A percentile compares a stretch with the other conserved stretches of the same genome.
Evolutionary conservation across 805 yeast species (phyloP).

Genomic region (Starmerella bombi): DNA sequence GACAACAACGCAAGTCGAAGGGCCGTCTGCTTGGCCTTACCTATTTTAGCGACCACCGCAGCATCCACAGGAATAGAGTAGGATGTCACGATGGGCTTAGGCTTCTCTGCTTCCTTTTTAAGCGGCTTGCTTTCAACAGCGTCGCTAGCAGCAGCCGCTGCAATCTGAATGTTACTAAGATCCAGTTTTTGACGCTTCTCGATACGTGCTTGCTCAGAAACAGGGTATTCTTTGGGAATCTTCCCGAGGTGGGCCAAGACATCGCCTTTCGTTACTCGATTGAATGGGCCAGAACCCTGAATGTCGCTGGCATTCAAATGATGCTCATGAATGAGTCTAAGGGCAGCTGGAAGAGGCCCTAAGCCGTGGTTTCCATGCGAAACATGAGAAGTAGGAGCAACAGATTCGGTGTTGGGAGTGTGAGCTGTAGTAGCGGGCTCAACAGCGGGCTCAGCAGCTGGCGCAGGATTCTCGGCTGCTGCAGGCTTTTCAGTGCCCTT

Average conservation of each 20-base stretch:
- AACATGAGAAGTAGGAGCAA: slow-evolving; percentile 12
- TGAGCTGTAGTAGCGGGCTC: slow-evolving; percentile 13
- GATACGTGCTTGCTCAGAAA: slow-evolving; percentile 43
- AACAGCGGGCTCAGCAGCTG: slow-evolving; percentile 13
- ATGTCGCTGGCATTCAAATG: slow-evolving; percentile 53
- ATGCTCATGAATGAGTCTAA: slow-evolving; percentile 58
- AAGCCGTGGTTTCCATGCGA: slow-evolving; percentile 42
- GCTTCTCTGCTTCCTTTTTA: slow-evolving; percentile 17
- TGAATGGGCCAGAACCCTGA: slow-evolving; percentile 77
- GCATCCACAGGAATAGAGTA: slow-evolving; percentile 18
- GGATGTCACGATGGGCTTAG: slow-evolving; percentile 11
- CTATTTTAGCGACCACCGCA: slow-evolving; percentile 23
- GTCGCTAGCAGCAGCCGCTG: slow-evolving; percentile 14
- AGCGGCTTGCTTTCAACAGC: slow-evolving; percentile 18
- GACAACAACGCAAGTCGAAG: slow-evolving; percentile 29
- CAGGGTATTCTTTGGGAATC: slow-evolving; percentile 44
- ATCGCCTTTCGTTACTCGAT: slow-evolving; percentile 82
- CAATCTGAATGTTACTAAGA: slow-evolving; percentile 43
- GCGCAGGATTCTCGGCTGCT: slow-evolving; percentile 9
- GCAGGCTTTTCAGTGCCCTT: slow-evolving; percentile 6
- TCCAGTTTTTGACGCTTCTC: slow-evolving; percentile 51
- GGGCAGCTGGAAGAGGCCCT: slow-evolving; percentile 32
- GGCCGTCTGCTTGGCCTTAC: slow-evolving; percentile 37
- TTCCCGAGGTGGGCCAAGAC: slow-evolving; percentile 71
- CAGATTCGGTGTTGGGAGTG: slow-evolving; percentile 3